Evolutionary conservation across 2,329 filamentous ascomycete species (phyloP).

Genomic region (Colletotrichum sp.): DNA sequence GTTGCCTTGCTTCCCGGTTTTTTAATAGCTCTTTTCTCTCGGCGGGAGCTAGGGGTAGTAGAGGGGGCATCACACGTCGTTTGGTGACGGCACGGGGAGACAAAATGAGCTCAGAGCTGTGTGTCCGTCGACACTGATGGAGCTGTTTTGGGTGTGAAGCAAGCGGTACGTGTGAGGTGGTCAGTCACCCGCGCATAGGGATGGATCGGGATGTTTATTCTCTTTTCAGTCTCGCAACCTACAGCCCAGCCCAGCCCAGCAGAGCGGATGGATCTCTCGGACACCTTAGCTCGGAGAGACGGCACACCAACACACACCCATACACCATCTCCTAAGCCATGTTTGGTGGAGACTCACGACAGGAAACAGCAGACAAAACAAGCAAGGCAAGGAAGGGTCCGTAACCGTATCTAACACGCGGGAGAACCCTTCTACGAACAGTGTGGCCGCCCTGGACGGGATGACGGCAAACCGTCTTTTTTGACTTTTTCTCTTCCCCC

Average conservation of each 20-base stretch:
- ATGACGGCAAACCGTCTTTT: neutral
- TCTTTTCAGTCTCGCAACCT: neutral
- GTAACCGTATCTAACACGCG: neutral
- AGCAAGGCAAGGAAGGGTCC: neutral
- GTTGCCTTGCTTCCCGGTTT: neutral
- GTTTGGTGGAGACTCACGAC: neutral
- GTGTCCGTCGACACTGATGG: neutral
- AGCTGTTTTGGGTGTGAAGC: neutral
- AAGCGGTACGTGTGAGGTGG: neutral
- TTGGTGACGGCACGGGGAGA: neutral
- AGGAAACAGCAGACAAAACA: neutral
- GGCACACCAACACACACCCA: neutral
- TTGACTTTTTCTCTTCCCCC: neutral
- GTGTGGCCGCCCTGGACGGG: neutral
- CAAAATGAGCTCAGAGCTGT: neutral
- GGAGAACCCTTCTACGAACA: neutral
- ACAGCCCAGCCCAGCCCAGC: neutral
- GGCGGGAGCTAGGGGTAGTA: neutral
- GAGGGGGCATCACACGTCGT: neutral
- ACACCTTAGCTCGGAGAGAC: slow-evolving; percentile 12
- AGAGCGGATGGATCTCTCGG: neutral
- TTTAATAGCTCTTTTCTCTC: neutral
- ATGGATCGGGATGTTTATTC: slow-evolving; percentile 1
- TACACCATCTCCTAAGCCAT: neutral
- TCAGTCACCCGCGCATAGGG: neutral